Evolutionary conservation across 108 stramenopile species (phyloP).

Genomic region (Stephanodiscus minutulus): DNA sequence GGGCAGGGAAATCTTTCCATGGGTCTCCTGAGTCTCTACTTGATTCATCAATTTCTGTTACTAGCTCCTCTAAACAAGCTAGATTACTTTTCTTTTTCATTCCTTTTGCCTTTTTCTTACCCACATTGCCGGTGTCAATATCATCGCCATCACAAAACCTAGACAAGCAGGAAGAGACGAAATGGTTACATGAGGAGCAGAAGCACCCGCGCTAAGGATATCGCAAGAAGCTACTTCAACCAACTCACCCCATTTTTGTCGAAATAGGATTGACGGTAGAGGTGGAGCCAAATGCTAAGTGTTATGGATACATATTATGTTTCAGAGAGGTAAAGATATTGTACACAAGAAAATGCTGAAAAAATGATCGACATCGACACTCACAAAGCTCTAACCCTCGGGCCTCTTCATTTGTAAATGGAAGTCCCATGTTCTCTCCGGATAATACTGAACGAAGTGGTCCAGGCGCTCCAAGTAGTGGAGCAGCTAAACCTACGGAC

Average conservation of each 20-base stretch:
- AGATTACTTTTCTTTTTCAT: conserved; percentile 41
- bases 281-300: conserved; percentile 76
- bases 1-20: conserved; percentile 69
- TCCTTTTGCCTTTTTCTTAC: conserved; percentile 10
- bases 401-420: conserved; percentile 74
- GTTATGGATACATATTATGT: not conserved
- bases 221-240: not conserved
- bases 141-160: conserved; percentile 42
- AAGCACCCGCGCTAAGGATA: not conserved
- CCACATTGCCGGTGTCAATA: conserved; percentile 1
- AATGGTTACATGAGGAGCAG: not conserved
- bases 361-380: conserved; percentile 13
- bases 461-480: conserved; percentile 81
- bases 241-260: conserved; percentile 53
- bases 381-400: conserved; percentile 77
- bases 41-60: conserved; percentile 59
- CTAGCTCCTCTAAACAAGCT: conserved; percentile 77
- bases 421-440: conserved; percentile 91
- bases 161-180: not conserved
- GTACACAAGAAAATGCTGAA: not conserved
- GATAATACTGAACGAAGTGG: conserved; percentile 81
- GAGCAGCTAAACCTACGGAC: conserved; percentile 82
- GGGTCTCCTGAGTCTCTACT: conserved; percentile 50
- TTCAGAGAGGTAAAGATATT: not conserved
- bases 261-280: conserved; percentile 77